These are phyloP conservation scores for Claviceps africana DNA, from an alignment of 2,329 filamentous ascomycete species.

Conservation along the genomic window DNA sequence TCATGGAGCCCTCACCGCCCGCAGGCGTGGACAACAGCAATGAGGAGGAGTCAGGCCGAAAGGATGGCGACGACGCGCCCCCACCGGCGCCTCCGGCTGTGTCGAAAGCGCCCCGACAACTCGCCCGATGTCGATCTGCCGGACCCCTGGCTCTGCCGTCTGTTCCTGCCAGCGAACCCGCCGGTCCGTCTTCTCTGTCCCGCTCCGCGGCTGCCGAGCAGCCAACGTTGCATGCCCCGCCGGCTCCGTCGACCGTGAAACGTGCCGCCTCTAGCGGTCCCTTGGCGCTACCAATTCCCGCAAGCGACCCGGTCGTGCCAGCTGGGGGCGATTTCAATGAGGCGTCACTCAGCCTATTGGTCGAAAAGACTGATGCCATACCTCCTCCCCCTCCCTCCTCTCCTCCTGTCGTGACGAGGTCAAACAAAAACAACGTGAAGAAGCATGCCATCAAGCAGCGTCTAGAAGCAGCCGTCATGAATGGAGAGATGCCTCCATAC, in stretches of 20 bases:
- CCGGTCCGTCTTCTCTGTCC: constrained; percentile 27
- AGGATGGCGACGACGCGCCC: neutral
- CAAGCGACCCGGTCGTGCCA: constrained; percentile 30
- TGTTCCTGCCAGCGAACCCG: constrained; percentile 36
- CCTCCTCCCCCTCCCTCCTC: constrained; percentile 23
- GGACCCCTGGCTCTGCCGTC: constrained; percentile 23
- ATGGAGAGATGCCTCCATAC: constrained; percentile 73
- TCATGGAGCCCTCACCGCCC: neutral
- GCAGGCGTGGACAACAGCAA: neutral
- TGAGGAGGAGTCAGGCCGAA: neutral
- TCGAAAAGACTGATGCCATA: constrained; percentile 29
- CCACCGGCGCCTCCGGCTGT: neutral
- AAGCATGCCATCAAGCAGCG: constrained; percentile 48
- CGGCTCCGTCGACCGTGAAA: constrained; percentile 23
- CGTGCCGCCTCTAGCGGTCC: constrained; percentile 23
- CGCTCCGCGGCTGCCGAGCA: constrained; percentile 12
- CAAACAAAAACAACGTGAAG: constrained; percentile 50
- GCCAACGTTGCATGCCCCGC: constrained; percentile 10
- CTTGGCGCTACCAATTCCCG: constrained; percentile 24
- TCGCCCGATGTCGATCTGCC: constrained; percentile 24
- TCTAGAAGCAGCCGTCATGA: constrained; percentile 50
- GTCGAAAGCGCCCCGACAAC: constrained; percentile 11
- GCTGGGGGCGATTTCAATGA: constrained; percentile 12
- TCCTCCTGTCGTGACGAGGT: constrained; percentile 28
- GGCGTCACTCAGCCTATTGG: constrained; percentile 22